phyloP scores from a whole-genome alignment of 2,329 filamentous ascomycete genomes.

The Xylaria arbuscula region DNA sequence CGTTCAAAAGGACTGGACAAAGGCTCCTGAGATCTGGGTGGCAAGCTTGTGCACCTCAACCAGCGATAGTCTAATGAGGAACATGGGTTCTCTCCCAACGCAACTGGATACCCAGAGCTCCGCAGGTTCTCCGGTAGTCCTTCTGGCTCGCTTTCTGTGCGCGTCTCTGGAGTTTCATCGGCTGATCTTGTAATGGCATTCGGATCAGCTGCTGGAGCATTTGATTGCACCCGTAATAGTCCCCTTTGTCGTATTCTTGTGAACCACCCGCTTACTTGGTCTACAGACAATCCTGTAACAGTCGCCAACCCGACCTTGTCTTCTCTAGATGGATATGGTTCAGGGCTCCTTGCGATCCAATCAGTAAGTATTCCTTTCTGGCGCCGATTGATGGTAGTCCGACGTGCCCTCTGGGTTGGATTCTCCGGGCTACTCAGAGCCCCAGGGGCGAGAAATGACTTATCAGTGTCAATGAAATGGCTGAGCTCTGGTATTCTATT shows the following conservation, averaged over 20 bases:
- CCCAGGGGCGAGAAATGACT: background rate
- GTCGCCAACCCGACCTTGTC: background rate
- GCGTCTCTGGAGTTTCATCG: background rate
- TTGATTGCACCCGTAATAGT: background rate
- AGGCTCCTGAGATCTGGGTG: background rate
- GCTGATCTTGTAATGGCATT: background rate
- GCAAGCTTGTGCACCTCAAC: background rate
- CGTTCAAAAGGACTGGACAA: background rate
- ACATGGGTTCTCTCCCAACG: background rate
- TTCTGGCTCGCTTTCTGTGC: background rate
- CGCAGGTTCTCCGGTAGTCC: background rate
- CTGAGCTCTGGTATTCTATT: background rate
- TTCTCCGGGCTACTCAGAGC: background rate
- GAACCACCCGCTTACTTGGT: slow-evolving; percentile 2
- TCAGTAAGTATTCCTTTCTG: background rate
- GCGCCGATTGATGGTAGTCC: background rate
- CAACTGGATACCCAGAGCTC: background rate
- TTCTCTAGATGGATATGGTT: slow-evolving; percentile 3
- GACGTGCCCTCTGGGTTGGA: background rate
- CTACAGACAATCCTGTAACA: background rate
- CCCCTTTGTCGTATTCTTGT: background rate
- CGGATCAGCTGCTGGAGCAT: background rate
- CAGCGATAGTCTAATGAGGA: background rate
- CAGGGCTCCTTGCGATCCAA: background rate
- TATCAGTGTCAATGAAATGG: background rate